A percentile compares a stretch with the other conserved stretches of the same genome.
Conservation (phyloP, 805 yeast genomes). For the Komagataella pastoris region DNA sequence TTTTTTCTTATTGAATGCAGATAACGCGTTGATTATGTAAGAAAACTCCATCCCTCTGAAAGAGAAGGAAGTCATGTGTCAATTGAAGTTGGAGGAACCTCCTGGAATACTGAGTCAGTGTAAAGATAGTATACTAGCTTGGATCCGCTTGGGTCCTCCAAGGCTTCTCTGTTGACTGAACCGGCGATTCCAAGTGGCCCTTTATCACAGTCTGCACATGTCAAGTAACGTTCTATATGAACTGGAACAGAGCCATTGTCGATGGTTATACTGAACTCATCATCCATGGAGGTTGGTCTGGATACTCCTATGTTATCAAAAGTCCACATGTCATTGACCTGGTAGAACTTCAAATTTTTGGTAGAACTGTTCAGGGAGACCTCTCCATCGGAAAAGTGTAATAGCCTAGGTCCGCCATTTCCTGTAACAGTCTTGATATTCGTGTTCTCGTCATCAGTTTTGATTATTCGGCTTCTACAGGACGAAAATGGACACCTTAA, state of each 20-base stretch:
- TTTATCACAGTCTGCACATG: constrained; percentile 66
- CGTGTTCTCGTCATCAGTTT: not conserved
- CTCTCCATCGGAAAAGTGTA: not conserved
- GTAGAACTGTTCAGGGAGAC: not conserved
- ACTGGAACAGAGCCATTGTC: constrained; percentile 7
- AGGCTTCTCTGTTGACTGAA: constrained; percentile 10
- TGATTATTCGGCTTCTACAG: not conserved
- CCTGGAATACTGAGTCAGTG: not conserved
- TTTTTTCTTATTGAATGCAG: not conserved
- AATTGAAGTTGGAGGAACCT: not conserved
- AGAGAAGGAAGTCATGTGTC: not conserved
- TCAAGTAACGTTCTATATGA: constrained; percentile 35
- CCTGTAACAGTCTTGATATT: not conserved
- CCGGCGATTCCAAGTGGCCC: constrained; percentile 71
- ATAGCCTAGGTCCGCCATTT: not conserved
- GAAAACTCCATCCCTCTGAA: not conserved
- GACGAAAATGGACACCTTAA: not conserved
- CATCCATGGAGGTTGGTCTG: constrained; percentile 12
- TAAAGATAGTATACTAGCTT: not conserved
- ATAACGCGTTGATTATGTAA: not conserved
- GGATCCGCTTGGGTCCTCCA: constrained; percentile 5
- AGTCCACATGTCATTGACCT: constrained; percentile 55
- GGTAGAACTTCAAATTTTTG: constrained; percentile 19
- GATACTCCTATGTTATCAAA: constrained; percentile 75
- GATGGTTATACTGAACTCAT: constrained; percentile 2